Percentiles rank a stretch among this genome's conserved stretches.
Conservation (phyloP, 148 eudicot genomes). For the Vaccinium darrowii region DNA sequence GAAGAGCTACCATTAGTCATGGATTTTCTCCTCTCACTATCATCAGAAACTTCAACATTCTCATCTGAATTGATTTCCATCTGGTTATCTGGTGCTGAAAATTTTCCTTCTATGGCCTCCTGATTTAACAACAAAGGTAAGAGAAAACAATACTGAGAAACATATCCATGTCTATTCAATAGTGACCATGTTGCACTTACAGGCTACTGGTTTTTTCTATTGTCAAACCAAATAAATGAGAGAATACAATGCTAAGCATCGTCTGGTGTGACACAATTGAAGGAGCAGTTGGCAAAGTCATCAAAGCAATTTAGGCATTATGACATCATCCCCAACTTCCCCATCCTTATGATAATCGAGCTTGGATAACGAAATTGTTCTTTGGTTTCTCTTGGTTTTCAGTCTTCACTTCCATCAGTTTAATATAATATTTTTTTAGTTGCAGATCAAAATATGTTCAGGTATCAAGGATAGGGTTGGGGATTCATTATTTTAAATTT, state of each 20-base stretch:
- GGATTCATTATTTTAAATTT: not conserved
- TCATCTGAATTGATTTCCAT: slow-evolving; percentile 19
- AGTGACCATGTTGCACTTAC: not conserved
- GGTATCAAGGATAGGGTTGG: not conserved
- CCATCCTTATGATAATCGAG: not conserved
- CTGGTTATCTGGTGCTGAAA: slow-evolving; percentile 13
- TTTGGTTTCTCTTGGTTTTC: not conserved
- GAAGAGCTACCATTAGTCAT: slow-evolving; percentile 26
- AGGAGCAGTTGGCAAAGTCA: not conserved
- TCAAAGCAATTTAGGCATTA: not conserved
- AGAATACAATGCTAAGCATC: not conserved
- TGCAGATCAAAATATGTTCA: not conserved
- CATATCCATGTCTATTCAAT: slow-evolving; percentile 3
- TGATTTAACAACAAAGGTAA: slow-evolving; percentile 21
- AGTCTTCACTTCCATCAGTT: not conserved
- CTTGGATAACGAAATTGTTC: not conserved
- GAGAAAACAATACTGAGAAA: not conserved
- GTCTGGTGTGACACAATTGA: not conserved
- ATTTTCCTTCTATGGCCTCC: slow-evolving; percentile 31
- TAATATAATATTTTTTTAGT: not conserved
- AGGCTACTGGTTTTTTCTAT: not conserved
- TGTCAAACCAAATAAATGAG: not conserved
- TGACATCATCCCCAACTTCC: not conserved
- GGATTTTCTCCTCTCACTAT: slow-evolving; percentile 21
- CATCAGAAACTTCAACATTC: slow-evolving; percentile 20